Base-by-base conservation (phyloP, 1,139 yeast genomes). In the Hansenula lynferdii region DNA sequence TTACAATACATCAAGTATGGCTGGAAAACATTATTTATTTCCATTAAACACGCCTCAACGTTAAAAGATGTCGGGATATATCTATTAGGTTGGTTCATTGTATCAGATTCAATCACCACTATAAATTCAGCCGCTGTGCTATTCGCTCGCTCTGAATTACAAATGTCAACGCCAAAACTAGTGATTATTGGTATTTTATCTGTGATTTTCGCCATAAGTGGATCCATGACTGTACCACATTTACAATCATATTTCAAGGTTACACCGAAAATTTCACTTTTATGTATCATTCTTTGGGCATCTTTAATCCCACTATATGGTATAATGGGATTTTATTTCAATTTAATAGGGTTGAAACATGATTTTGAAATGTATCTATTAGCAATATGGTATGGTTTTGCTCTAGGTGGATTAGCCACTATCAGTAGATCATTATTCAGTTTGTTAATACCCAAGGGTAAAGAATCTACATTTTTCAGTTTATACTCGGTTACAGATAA, bases 71-170 rank as follows among this genome's bases (percentile, higher is more conserved):
- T 82, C 20, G 65, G 74, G 14, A 67, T 72, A 10, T 82, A 78
- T 48, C 58, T 82, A 9, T 40, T 74, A 0, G 85, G 84, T 1
- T 82, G 89, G 89, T 81, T 82, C 48, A 69, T 82, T 36, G 65
- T 82, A 5, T 74, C 84, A 14, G 90, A 82, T 50, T 79, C 85
- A 2, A 63, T 80, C 15, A 80, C 86, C 1, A 82, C 90, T 0
- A 81, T 82, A 42, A 81, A 81, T 54, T 78, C 86, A 2, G 80
- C 89, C 0, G 89, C 90, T 0, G 74, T 82, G 20, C 55, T 82
- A 33, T 82, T 82, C 60, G 84, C 87, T 1, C 75, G 78, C 36
- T 73, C 83, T 0, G 81, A 80, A 44, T 58, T 82, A 23, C 66
- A 70, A 35, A 82, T 82, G 89, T 62, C 73, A 4, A 78, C 87